Conservation (phyloP, 2,329 filamentous ascomycete genomes). For the Arachnopeziza araneosa region DNA sequence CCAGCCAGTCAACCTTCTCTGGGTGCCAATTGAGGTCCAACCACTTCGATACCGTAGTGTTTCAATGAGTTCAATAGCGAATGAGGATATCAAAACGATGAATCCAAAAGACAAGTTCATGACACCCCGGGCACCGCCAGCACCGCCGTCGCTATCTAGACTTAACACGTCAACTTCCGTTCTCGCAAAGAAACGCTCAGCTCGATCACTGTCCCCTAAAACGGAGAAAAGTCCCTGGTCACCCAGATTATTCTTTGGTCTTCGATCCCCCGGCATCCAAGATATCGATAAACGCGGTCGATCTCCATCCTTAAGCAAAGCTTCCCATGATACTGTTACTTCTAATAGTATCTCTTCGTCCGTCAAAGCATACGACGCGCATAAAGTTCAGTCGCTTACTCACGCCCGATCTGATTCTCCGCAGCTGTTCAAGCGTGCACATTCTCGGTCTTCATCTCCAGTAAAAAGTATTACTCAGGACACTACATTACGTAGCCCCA, state of each 20-base stretch:
- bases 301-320: constrained; percentile 18
- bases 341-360: constrained; percentile 10
- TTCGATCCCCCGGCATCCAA: constrained; percentile 14
- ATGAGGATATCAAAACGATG: constrained; percentile 64
- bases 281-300: constrained; percentile 19
- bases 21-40: constrained; percentile 66
- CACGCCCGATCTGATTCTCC: constrained; percentile 19
- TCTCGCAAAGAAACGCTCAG: constrained; percentile 23
- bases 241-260: constrained; percentile 25
- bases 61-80: constrained; percentile 56
- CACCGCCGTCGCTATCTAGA: background rate
- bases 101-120: constrained; percentile 72
- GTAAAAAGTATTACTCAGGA: constrained; percentile 34
- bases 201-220: constrained; percentile 26
- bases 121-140: constrained; percentile 41
- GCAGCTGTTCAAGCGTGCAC: constrained; percentile 9
- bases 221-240: constrained; percentile 26
- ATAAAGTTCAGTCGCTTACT: constrained; percentile 13
- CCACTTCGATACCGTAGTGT: constrained; percentile 54
- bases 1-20: constrained; percentile 78
- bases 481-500: constrained; percentile 29
- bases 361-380: constrained; percentile 5
- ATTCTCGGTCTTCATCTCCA: constrained; percentile 42
- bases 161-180: constrained; percentile 23
- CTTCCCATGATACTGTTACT: background rate